phyloP scores from a whole-genome alignment of 441 rosid species.

The Eugenia klotzschiana region DNA sequence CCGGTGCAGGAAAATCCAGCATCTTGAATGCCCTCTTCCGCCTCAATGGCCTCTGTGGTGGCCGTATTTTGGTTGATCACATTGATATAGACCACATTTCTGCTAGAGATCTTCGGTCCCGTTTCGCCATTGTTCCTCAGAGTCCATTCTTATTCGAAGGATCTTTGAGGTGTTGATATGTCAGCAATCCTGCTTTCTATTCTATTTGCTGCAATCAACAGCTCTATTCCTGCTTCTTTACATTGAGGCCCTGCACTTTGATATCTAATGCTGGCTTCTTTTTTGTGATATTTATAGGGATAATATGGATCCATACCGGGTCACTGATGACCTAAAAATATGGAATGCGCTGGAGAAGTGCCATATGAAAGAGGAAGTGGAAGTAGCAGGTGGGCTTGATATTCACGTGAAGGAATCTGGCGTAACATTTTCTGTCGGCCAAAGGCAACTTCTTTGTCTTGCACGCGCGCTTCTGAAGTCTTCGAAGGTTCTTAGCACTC shows the following conservation, averaged over 20 bases:
- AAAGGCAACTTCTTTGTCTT: constrained; percentile 90
- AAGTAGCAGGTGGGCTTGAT: constrained; percentile 67
- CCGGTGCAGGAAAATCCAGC: constrained; percentile 96
- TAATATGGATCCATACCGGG: constrained; percentile 66
- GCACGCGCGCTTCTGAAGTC: constrained; percentile 86
- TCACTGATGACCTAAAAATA: constrained; percentile 40
- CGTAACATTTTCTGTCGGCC: constrained; percentile 70
- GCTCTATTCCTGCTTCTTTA: background rate
- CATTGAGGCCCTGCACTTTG: background rate
- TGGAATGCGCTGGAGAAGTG: constrained; percentile 72
- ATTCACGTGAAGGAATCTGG: constrained; percentile 57
- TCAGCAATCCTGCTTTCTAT: background rate
- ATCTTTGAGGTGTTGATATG: constrained; percentile 43
- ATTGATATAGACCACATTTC: constrained; percentile 49
- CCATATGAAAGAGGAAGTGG: constrained; percentile 73
- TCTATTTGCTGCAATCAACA: background rate
- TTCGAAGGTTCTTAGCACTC: constrained; percentile 35
- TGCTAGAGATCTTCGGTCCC: constrained; percentile 69
- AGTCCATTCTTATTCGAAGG: constrained; percentile 88
- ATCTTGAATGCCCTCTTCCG: constrained; percentile 84
- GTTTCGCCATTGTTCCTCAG: constrained; percentile 85
- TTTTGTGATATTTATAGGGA: constrained; percentile 31
- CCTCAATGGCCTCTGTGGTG: constrained; percentile 53
- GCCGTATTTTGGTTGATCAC: constrained; percentile 68
- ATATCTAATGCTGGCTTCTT: background rate